phyloP scores from a whole-genome alignment of 176 grass and related monocot genomes.

The Cymbopogon citratus region DNA sequence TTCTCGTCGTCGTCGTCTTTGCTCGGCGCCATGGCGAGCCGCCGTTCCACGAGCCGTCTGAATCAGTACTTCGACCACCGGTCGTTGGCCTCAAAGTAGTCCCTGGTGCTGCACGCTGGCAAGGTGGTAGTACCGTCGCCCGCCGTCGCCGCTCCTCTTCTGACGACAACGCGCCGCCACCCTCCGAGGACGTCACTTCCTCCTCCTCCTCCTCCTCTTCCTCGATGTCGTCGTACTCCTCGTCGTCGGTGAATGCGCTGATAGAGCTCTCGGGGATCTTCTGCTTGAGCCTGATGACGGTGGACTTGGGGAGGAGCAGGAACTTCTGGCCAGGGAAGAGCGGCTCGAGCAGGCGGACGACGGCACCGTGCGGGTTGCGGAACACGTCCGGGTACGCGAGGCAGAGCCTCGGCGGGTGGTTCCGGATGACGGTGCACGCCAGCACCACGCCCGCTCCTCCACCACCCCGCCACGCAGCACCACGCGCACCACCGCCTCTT shows the following conservation, averaged over 20 bases:
- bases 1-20: neutral
- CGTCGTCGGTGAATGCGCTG: neutral
- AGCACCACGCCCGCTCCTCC: slow-evolving; percentile 36
- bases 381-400: slow-evolving; percentile 54
- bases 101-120: slow-evolving; percentile 21
- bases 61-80: slow-evolving; percentile 22
- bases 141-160: neutral
- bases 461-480: slow-evolving; percentile 46
- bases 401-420: slow-evolving; percentile 51
- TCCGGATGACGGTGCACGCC: slow-evolving; percentile 45
- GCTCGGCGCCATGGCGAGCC: slow-evolving; percentile 15
- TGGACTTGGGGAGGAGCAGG: slow-evolving; percentile 32
- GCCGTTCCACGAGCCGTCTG: slow-evolving; percentile 1
- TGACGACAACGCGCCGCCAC: neutral
- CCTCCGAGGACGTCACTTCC: neutral
- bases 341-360: slow-evolving; percentile 22
- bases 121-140: neutral
- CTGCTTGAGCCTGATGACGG: slow-evolving; percentile 29
- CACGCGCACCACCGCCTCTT: slow-evolving; percentile 39
- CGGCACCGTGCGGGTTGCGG: slow-evolving; percentile 44
- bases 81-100: slow-evolving; percentile 22
- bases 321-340: slow-evolving; percentile 66
- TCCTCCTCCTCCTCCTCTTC: no score
- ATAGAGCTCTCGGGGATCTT: slow-evolving; percentile 22
- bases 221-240: neutral